Evolutionary conservation across 768 basidiomycete genomes (phyloP), one percentile per base, ranked within the genome.

Genomic region (Amanita molliuscula): DNA sequence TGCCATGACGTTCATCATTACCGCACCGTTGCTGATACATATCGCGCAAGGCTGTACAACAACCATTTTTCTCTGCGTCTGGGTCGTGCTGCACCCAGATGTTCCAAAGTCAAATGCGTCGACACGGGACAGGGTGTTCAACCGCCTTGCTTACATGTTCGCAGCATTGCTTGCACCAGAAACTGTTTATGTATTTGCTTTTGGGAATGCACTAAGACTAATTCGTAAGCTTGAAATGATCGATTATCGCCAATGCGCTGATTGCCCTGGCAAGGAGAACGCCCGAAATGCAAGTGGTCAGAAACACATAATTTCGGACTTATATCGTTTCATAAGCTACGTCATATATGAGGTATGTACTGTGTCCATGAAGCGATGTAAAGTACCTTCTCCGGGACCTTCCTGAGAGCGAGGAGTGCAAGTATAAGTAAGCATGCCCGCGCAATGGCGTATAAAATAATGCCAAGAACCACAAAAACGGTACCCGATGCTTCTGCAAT

Each of bases 401-500:
- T 13, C n/a, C 15, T 29, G 18, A 51, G 43, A 2, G 43, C 20
- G 20, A 44, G 13, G 6, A 51, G 7, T n/a, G 50, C 40, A 10
- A 36, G 35, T 10, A 45, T 13, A 7, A 45, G 11, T 10, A 47
- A 34, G 13, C 16, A 34, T 10, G 53, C 41, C 11, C 47, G 48
- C 42, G 40, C 34, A 6, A 57, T 6, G 16, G 41, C 50, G 16
- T 56, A 35, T 0, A 41, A 33, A 28, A 51, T n/a, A n/a, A n/a
- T n/a, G n/a, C n/a, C n/a, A n/a, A n/a, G n/a, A n/a, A n/a, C 37
- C 8, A 36, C 48, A 16, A 51, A 50, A 2, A 54, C 21, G 48
- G 48, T 53, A 11, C 29, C 29, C 5, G 29, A 31, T 11, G 6
- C 11, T 31, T 11, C 29, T 6, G 29, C 29, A 31, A 5, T 11